A percentile compares a stretch with the other conserved stretches of the same genome.
These are phyloP conservation scores for Diplotaxis tenuifolia DNA, from an alignment of 345 rosid genomes.

Conservation along the genomic window DNA sequence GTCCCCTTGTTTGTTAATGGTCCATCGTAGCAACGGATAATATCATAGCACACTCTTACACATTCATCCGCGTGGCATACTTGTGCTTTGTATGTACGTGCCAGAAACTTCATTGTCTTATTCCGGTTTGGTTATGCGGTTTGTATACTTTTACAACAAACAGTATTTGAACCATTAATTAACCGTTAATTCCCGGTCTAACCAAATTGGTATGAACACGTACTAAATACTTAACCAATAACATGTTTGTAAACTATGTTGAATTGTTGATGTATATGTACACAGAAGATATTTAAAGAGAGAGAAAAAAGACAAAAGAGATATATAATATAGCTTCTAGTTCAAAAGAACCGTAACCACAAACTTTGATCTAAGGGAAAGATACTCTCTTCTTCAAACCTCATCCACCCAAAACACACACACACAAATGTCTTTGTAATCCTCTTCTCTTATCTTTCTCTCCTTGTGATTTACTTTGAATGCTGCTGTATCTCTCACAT, in stretches of 20 bases:
- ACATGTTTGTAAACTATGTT: not conserved
- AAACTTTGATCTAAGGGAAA: constrained; percentile 19
- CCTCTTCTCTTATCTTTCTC: constrained; percentile 35
- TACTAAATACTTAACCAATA: no score
- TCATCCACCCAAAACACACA: constrained; percentile 32
- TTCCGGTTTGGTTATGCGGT: not conserved
- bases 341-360: constrained; percentile 36
- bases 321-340: not conserved
- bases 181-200: not conserved
- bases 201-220: not conserved
- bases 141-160: not conserved
- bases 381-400: constrained; percentile 35
- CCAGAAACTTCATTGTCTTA: not conserved
- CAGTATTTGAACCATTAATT: not conserved
- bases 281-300: constrained; percentile 5
- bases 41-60: not conserved
- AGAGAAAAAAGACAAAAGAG: not conserved
- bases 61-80: not conserved
- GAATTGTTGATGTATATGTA: not conserved
- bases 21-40: not conserved
- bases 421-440: constrained; percentile 28
- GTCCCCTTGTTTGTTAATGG: not conserved
- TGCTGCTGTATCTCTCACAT: constrained; percentile 78
- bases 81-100: not conserved
- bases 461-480: constrained; percentile 46